Base-by-base conservation (phyloP, 2,329 filamentous ascomycete genomes). In the Diaporthe destruens region DNA sequence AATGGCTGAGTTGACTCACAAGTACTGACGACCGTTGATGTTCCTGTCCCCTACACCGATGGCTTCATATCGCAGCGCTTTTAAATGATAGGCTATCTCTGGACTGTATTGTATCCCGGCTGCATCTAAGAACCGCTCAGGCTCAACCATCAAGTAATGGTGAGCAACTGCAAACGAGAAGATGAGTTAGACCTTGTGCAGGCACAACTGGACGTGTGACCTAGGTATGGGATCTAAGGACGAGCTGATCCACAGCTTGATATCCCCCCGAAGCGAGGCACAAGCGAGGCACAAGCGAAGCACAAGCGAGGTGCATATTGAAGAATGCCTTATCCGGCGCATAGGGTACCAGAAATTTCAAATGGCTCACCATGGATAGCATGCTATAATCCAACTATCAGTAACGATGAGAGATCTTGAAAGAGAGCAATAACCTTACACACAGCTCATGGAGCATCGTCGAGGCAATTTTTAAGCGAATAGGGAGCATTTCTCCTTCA, bases 401-500 rank as follows among this genome's bases (percentile, higher is more conserved):
- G 59, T 49, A 39, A 49, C 1, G 14, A 11, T 12, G 14, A 11
- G 9, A 34, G 9, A 16, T 4, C 9, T 23, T 8, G 16, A 1
- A n/a, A 49, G 8, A 23, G 20, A 23, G 42, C 39, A 32, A 7
- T 1, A 18, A n/a, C 8, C 59, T 16, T 63, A 63, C 59, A 3
- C 29, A 4, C 25, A 63, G 3, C 59, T 63, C 59, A 23, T 63
- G 59, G 18, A 63, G 18, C 5, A 63, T 49, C 12, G 59, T 63
- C 12, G 20, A n/a, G 25, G 59, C 29, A 25, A 49, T 11, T 11
- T 49, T 63, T 4, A 49, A 2, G 7, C 42, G 20, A 11, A 34
- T 34, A 0, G 11, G 42, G 18, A 39, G 18, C 20, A 49, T 63
- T 63, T 63, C 59, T 23, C 59, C 32, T 34, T 63, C 59, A 3